Base-by-base conservation (phyloP, 1,139 yeast species). In the Pichia sp. region DNA sequence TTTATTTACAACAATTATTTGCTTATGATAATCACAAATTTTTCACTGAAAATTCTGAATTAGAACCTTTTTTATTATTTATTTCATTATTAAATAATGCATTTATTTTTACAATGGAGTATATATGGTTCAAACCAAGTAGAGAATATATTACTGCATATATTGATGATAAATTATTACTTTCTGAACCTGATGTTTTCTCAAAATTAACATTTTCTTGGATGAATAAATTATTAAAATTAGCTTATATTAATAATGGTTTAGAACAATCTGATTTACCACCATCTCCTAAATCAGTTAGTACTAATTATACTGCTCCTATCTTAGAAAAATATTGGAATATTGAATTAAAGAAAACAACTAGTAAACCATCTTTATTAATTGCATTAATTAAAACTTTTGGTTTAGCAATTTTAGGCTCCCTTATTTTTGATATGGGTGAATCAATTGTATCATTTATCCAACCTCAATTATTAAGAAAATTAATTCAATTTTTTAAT, bases 391-490 rank as follows among this genome's bases (percentile, higher is more conserved):
- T 67, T 33, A 62, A 61, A 40, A 71, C 82, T 0, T 78, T 78
- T 61, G 82, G 84, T 2, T 48, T 54, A 2, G 63, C 71, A 1
- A 69, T 74, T 1, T 38, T 71, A 0, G 44, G 64, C 7, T 73
- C 82, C 0, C 66, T 75, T 37, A 45, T 62, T 1, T 72, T 66
- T 52, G 82, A 76, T 57, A 65, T 73, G 39, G 51, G 62, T 26
- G 75, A 70, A 39, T 74, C 71, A 42, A 49, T 71, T 7, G 56
- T 77, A 8, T 65, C 72, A 7, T 76, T 76, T 51, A 63, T 71
- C 22, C 78, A 78, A 56, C 87, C 87, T 0, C 83, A 77, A 55
- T 59, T 81, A 12, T 65, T 81, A 46, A 67, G 77, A 42, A 53
- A 67, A 5, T 62, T 76, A 46, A 76, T 78, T 49, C 54, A 66